These are phyloP conservation scores for Wallacemonas sp. DNA, from an alignment of 208 protist genomes.

Conservation along the genomic window DNA sequence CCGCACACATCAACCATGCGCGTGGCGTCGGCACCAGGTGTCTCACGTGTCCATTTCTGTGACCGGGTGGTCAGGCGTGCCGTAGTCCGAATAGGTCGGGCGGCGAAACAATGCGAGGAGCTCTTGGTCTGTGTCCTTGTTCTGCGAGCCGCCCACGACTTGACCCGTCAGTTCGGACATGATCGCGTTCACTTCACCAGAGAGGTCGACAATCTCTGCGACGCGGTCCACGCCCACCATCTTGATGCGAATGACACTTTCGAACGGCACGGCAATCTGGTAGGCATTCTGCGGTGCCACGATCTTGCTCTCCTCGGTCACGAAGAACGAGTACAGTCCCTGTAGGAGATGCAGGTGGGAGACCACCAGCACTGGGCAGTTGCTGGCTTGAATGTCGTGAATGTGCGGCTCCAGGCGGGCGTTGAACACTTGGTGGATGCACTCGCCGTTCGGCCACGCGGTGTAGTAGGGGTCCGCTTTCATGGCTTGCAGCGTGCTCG, in stretches of 20 bases:
- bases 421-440: constrained; percentile 89
- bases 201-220: constrained; percentile 71
- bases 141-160: neutral
- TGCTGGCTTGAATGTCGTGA: constrained; percentile 89
- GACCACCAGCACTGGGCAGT: constrained; percentile 71
- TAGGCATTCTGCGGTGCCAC: constrained; percentile 82
- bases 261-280: constrained; percentile 74
- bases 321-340: constrained; percentile 88
- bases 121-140: constrained; percentile 22
- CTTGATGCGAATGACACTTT: constrained; percentile 79
- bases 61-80: neutral
- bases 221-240: constrained; percentile 65
- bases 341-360: constrained; percentile 84
- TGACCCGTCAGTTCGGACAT: constrained; percentile 17
- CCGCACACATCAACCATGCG: no score
- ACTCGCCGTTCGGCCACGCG: constrained; percentile 89
- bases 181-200: constrained; percentile 53
- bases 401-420: constrained; percentile 87
- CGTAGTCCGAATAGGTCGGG: constrained; percentile 4
- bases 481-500: constrained; percentile 74
- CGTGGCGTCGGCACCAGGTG: no score
- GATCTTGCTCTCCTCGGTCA: constrained; percentile 65
- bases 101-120: constrained; percentile 13
- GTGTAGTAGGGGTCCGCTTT: constrained; percentile 85
- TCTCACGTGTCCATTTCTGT: constrained; percentile 9